Base-by-base conservation (phyloP, 2,329 filamentous ascomycete genomes). In the Knufia petricola region DNA sequence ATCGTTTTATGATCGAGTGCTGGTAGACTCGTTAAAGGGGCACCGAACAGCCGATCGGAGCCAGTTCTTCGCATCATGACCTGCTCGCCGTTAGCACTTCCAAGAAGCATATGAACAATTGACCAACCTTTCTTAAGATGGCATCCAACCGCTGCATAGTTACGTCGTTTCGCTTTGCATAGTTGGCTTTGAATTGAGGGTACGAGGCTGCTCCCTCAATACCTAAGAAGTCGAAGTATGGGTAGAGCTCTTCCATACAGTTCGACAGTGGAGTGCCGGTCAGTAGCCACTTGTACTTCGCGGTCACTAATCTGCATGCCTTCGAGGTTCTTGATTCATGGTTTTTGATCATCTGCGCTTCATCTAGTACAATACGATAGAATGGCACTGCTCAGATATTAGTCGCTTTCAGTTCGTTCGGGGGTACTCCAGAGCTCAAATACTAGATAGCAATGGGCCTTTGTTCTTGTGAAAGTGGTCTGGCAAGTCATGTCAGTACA, bases 51-150 rank as follows among this genome's bases (percentile, higher is more conserved):
- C 0, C 61, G 69, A 47, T 77, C 74, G 1, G 62, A 61, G 59
- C 80, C 76, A 0, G 76, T 79, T 4, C 76, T 68, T 3, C 77
- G 67, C 13, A 77, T 67, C 71, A 81, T 76, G 46, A 76, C 70
- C 3, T 57, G n/a, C n/a, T n/a, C n/a, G n/a, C n/a, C n/a, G n/a
- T n/a, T n/a, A n/a, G n/a, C n/a, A n/a, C n/a, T n/a, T n/a, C n/a
- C n/a, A n/a, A n/a, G n/a, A n/a, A n/a, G n/a, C n/a, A n/a, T n/a
- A n/a, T n/a, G n/a, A n/a, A n/a, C n/a, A n/a, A n/a, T n/a, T n/a
- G n/a, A n/a, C n/a, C n/a, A n/a, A n/a, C n/a, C n/a, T n/a, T n/a
- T n/a, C n/a, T n/a, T n/a, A n/a, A n/a, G n/a, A n/a, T n/a, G n/a
- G n/a, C n/a, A n/a, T n/a, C n/a, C n/a, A n/a, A n/a, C 32, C 63